Evolutionary conservation across 129 eudicot genomes (phyloP), one percentile per base, ranked within the genome.

Genomic region (Ambrosia artemisiifolia): DNA sequence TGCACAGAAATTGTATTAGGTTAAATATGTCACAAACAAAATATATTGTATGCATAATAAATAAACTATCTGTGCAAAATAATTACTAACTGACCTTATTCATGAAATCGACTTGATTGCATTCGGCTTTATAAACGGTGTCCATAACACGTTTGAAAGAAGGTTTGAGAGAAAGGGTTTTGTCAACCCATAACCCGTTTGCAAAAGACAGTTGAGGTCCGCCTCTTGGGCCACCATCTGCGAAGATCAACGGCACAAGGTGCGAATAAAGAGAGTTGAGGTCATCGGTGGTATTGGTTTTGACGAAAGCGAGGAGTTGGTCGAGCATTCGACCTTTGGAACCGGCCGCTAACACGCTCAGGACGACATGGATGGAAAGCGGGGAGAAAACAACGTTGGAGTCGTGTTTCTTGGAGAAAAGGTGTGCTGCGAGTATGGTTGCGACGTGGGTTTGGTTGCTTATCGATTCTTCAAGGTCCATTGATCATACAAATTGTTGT

Each of bases 111-210:
- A 83, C 97, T 30, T 81, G 80, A 42, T 44, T 38, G 14, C 84
- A 67, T 75, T 79, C 75, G 17, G 92, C 91, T 69, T 82, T 83
- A 38, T 85, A 88, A n/a, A 74, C 70, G 18, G 61, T 48, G n/a
- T 83, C 85, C 11, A 82, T 82, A 30, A 81, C 70, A 2, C 79
- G 73, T 61, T 72, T 80, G 63, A 83, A 91, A 47, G 62, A 13
- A 3, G 83, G 74, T 78, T 83, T 85, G 6, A 87, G 59, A 18
- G 61, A 6, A 34, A 88, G 69, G 1, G 82, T 78, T 63, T 69
- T 69, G 16, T 90, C 96, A 36, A 87, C 78, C 96, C 96, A 90
- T 24, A 85, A 74, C 3, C 91, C 85, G 28, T 85, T 88, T 9
- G 76, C 88, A 54, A 85, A 85, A 20, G 79, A 48, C 75, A 91